Conservation (phyloP, 1,139 yeast genomes). For the Hyphopichia burtonii region DNA sequence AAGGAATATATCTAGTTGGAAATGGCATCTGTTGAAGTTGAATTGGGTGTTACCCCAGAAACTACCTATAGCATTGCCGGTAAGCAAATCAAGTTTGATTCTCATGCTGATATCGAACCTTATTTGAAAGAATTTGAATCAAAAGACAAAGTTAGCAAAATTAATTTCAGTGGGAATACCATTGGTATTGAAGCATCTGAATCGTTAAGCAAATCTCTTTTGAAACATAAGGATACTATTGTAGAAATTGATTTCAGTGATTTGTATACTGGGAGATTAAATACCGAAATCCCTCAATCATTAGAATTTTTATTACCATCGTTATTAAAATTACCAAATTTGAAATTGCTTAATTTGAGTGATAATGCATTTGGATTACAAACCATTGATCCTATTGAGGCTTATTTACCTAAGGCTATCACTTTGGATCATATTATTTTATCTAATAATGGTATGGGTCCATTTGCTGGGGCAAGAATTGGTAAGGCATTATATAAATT, state of each 20-base stretch:
- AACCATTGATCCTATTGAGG: conserved; percentile 86
- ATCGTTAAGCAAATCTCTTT: conserved; percentile 62
- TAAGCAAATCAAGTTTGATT: conserved; percentile 72
- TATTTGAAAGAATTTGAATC: conserved; percentile 53
- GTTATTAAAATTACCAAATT: conserved; percentile 62
- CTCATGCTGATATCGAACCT: conserved; percentile 70
- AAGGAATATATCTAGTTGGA: background rate
- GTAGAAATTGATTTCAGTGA: conserved; percentile 82
- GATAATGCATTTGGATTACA: conserved; percentile 97
- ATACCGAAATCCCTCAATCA: conserved; percentile 90
- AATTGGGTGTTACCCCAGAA: conserved; percentile 29
- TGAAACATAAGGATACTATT: conserved; percentile 47
- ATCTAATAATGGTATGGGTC: conserved; percentile 97
- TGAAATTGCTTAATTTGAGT: conserved; percentile 76
- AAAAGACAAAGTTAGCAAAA: conserved; percentile 43
- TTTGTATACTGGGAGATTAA: conserved; percentile 89
- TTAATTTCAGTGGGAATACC: conserved; percentile 91
- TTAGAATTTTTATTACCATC: conserved; percentile 72
- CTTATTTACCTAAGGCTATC: conserved; percentile 69
- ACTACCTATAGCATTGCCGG: conserved; percentile 63
- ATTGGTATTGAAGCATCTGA: conserved; percentile 88
- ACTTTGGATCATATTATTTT: conserved; percentile 82
- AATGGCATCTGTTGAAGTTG: conserved; percentile 26
- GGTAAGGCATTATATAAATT: conserved; percentile 80
- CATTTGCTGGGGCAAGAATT: conserved; percentile 92